phyloP scores from a whole-genome alignment of 225 moss, liverwort and hornwort genomes.

The Sphagnum contortum region DNA sequence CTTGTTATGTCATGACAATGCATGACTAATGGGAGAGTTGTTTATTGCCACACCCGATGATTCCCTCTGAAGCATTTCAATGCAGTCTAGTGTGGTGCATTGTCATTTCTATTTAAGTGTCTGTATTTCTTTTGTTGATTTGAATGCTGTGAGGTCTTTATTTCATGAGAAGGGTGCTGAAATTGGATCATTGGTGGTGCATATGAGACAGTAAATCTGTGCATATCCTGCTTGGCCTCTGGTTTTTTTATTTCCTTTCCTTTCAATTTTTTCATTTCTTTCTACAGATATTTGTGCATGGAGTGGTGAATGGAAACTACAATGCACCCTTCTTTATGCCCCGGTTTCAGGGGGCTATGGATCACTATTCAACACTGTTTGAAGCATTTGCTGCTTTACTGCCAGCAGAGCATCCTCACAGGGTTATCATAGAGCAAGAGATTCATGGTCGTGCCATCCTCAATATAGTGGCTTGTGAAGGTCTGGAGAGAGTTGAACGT shows the following conservation, averaged over 20 bases:
- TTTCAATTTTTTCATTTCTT: too few species aligned
- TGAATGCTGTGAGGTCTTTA: too few species aligned
- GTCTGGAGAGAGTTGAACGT: constrained; percentile 75
- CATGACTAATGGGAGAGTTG: not conserved
- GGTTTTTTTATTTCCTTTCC: not conserved
- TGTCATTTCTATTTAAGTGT: not conserved
- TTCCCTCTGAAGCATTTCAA: not conserved
- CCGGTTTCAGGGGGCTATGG: constrained; percentile 61
- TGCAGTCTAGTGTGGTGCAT: not conserved
- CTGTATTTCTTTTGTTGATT: too few species aligned
- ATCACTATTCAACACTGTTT: constrained; percentile 35
- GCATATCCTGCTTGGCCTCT: not conserved
- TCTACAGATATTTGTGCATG: constrained; percentile 43
- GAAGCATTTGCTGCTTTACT: constrained; percentile 42
- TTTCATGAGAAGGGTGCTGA: too few species aligned
- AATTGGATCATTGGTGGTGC: not conserved
- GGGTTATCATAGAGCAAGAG: constrained; percentile 55
- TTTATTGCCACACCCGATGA: not conserved
- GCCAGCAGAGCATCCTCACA: constrained; percentile 31
- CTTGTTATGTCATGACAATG: not conserved
- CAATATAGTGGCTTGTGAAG: constrained; percentile 89
- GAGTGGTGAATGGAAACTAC: constrained; percentile 57
- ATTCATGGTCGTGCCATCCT: constrained; percentile 65
- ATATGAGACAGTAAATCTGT: not conserved
- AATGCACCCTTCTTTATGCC: constrained; percentile 89